These are phyloP conservation scores for Fusarium camptoceras DNA, from an alignment of 2,329 filamentous ascomycete genomes.

Conservation along the genomic window DNA sequence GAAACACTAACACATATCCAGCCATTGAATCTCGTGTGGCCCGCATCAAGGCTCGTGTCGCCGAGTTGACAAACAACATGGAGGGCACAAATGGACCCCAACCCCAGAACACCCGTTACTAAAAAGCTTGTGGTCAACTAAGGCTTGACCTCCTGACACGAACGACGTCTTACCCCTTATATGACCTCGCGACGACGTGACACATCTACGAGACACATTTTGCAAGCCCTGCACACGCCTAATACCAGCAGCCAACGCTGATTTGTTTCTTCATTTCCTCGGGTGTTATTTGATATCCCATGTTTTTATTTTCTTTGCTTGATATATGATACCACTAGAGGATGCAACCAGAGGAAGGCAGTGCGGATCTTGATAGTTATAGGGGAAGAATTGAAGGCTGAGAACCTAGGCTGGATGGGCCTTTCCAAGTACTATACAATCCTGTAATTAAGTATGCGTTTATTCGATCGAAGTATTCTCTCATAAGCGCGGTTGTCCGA, in stretches of 20 bases:
- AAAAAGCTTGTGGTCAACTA: slow-evolving; percentile 6
- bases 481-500: not conserved
- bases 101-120: slow-evolving; percentile 35
- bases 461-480: slow-evolving; percentile 11
- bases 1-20: slow-evolving; percentile 54
- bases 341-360: slow-evolving; percentile 44
- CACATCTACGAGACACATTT: slow-evolving; percentile 41
- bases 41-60: slow-evolving; percentile 96
- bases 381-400: slow-evolving; percentile 24
- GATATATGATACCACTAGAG: slow-evolving; percentile 50
- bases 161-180: slow-evolving; percentile 29
- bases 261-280: slow-evolving; percentile 42
- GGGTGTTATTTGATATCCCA: slow-evolving; percentile 29
- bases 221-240: slow-evolving; percentile 38
- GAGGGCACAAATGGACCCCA: slow-evolving; percentile 63
- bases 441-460: slow-evolving; percentile 39
- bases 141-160: slow-evolving; percentile 12
- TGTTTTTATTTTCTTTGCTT: slow-evolving; percentile 33
- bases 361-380: slow-evolving; percentile 36
- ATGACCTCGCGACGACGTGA: slow-evolving; percentile 31
- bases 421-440: slow-evolving; percentile 21
- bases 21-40: slow-evolving; percentile 97
- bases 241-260: slow-evolving; percentile 45
- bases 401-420: slow-evolving; percentile 16
- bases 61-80: slow-evolving; percentile 90